Evolutionary conservation across 768 basidiomycete genomes (phyloP).

Genomic region (Mycena rebaudengoi): DNA sequence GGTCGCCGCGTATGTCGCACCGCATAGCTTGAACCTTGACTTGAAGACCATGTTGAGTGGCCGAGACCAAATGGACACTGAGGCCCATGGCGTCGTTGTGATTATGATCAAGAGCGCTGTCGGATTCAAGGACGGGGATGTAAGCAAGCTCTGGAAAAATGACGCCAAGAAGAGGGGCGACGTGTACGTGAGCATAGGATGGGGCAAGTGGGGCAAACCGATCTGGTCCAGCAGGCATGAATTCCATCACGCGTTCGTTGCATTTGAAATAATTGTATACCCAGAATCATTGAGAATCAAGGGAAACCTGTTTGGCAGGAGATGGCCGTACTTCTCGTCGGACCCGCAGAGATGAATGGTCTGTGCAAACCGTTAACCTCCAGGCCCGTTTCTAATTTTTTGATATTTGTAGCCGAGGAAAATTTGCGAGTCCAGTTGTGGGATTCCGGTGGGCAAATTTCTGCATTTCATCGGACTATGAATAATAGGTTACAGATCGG

Average conservation of each 20-base stretch:
- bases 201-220: slow-evolving; percentile 69
- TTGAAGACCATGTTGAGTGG: slow-evolving; percentile 70
- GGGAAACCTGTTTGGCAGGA: slow-evolving; percentile 76
- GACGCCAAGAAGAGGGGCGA: slow-evolving; percentile 46
- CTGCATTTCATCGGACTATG: not conserved
- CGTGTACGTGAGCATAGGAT: slow-evolving; percentile 71
- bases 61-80: slow-evolving; percentile 69
- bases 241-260: not conserved
- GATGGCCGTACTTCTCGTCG: slow-evolving; percentile 67
- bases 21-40: slow-evolving; percentile 75
- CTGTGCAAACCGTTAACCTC: too few relatives aligned
- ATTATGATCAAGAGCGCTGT: slow-evolving; percentile 71
- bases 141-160: slow-evolving; percentile 43
- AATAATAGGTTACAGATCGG: slow-evolving; percentile 38
- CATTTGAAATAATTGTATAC: not conserved
- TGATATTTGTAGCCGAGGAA: too few relatives aligned
- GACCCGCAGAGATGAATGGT: slow-evolving; percentile 71
- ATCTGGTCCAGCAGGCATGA: slow-evolving; percentile 69
- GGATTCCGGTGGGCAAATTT: slow-evolving; percentile 64
- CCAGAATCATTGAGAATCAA: slow-evolving; percentile 68
- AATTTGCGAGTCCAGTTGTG: slow-evolving; percentile 70
- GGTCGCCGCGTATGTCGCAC: slow-evolving; percentile 70
- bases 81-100: slow-evolving; percentile 70
- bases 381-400: too few relatives aligned
- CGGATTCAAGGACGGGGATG: slow-evolving; percentile 54